Evolutionary conservation across 345 rosid species (phyloP), one percentile per base, ranked within the genome.

Genomic region (Noccaea bulbosa): DNA sequence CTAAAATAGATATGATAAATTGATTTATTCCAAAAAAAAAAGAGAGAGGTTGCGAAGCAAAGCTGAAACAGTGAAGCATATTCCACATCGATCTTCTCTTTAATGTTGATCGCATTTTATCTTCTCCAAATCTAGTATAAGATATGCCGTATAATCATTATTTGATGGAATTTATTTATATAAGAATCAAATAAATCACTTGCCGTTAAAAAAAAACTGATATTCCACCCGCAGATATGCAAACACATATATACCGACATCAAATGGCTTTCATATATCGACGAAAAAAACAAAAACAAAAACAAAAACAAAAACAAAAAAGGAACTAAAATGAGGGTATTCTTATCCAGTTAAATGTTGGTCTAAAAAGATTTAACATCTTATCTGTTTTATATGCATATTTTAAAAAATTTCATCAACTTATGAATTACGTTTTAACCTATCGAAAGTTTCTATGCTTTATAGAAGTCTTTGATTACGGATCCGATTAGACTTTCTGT

Each of bases 71-170:
- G 40, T 67, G 62, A 62, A 35, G 74, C 70, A 75, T 75, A 69
- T 75, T 69, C 70, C 74, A 62, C 62, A 57, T 75, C 62, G 8
- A 68, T 61, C 43, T 44, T 8, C 16, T 67, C 69, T 75, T 67
- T 74, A 38, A n/a, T 44, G 37, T 61, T 51, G 73, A 48, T 65
- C 34, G 56, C 68, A 14, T 69, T 69, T 75, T 17, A 54, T 75
- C 60, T 54, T 69, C 39, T 62, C 74, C 70, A 75, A 75, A 75
- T 75, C 78, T 62, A 52, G 38, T 68, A 75, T 68, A 75, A 52
- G 58, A 61, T 60, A 60, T 51, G 69, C 10, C 64, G 6, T 22
- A 24, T 44, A 45, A 60, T 11, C 4, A 60, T 37, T 55, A 8
- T 56, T 55, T 22, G 17, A 12, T 9, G 11, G 41, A 12, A 12